Percentiles rank a stretch among this genome's conserved stretches.
These are phyloP conservation scores for Tricholoma terreum DNA, from an alignment of 768 basidiomycete species.

Conservation along the genomic window DNA sequence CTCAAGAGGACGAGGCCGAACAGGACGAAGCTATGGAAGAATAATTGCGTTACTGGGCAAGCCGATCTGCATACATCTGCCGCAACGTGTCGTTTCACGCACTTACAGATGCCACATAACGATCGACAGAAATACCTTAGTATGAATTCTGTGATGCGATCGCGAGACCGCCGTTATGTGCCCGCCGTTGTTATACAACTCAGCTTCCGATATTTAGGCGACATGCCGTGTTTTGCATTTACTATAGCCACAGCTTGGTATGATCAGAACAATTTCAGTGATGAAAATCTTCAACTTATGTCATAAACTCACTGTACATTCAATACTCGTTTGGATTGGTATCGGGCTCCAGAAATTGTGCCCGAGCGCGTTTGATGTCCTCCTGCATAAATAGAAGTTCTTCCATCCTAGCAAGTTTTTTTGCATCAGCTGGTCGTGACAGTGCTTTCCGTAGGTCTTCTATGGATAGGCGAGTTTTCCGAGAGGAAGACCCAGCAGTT, in stretches of 20 bases:
- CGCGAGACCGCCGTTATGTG: no score
- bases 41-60: slow-evolving; percentile 27
- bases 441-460: slow-evolving; percentile 82
- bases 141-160: no score
- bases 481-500: slow-evolving; percentile 64
- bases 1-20: slow-evolving; percentile 24
- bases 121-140: no score
- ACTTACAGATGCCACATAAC: no score
- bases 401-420: slow-evolving; percentile 90
- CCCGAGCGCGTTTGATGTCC: slow-evolving; percentile 85
- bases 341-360: slow-evolving; percentile 62
- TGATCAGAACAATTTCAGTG: neutral
- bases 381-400: slow-evolving; percentile 92
- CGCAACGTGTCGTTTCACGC: no score
- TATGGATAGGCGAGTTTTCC: slow-evolving; percentile 74
- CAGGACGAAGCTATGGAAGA: slow-evolving; percentile 67
- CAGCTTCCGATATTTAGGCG: neutral
- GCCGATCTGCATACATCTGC: neutral
- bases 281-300: neutral
- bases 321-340: slow-evolving; percentile 46
- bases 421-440: slow-evolving; percentile 83
- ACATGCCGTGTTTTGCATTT: neutral
- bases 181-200: no score
- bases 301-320: slow-evolving; percentile 5
- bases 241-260: neutral